phyloP scores from a whole-genome alignment of 1,284 basidiomycete species.

The Microbotryum saponariae region DNA sequence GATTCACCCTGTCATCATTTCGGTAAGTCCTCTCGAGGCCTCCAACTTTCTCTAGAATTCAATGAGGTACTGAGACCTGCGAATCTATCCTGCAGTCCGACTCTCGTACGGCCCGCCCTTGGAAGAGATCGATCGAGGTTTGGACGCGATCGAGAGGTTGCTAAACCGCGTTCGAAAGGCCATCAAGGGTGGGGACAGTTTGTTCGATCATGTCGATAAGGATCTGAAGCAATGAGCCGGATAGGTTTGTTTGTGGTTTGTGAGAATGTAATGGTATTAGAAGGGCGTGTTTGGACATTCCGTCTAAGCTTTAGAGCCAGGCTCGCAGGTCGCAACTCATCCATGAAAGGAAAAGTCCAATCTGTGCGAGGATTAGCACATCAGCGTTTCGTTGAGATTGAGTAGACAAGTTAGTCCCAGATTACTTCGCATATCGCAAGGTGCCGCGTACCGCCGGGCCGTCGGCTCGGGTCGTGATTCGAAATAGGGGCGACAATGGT shows the following conservation, averaged over 20 bases:
- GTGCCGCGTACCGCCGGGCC: too few relatives aligned
- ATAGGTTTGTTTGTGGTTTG: constrained; percentile 2
- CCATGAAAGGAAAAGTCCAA: too few relatives aligned
- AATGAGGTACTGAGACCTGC: too few relatives aligned
- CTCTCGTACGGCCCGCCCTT: constrained; percentile 73
- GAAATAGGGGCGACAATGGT: too few relatives aligned
- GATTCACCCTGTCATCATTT: constrained; percentile 86
- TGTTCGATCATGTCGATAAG: constrained; percentile 21
- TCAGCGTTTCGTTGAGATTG: too few relatives aligned
- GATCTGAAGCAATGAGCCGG: constrained; percentile 10
- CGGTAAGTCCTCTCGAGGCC: constrained; percentile 32
- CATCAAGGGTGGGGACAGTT: constrained; percentile 22
- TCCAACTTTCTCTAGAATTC: too few relatives aligned
- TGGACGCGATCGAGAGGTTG: constrained; percentile 77
- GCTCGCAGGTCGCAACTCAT: too few relatives aligned
- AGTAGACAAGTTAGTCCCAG: too few relatives aligned
- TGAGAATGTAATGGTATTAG: background rate
- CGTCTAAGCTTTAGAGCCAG: too few relatives aligned
- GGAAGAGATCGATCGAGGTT: constrained; percentile 69
- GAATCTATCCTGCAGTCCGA: constrained; percentile 45
- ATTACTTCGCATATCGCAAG: too few relatives aligned
- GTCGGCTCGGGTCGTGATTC: too few relatives aligned
- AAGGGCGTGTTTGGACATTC: background rate
- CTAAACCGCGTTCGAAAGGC: constrained; percentile 60
- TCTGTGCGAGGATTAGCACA: too few relatives aligned